Conservation (phyloP, 352 stramenopile genomes). For the Pythium phragmitis region DNA sequence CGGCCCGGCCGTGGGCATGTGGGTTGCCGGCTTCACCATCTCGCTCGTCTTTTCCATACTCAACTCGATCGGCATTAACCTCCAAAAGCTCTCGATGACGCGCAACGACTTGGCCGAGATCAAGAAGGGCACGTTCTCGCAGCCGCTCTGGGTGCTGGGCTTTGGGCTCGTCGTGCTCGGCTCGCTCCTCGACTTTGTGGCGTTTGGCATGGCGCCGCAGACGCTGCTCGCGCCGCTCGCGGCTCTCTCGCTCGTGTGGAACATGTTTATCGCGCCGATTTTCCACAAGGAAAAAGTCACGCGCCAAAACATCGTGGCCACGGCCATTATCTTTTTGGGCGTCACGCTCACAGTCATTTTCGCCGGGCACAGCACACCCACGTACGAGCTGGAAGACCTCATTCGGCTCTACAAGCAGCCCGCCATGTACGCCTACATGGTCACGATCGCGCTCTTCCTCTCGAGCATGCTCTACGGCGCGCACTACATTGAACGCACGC, state of each 20-base stretch:
- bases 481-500: slow-evolving; percentile 71
- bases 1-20: slow-evolving; percentile 76
- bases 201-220: slow-evolving; percentile 90
- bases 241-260: slow-evolving; percentile 89
- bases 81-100: slow-evolving; percentile 90
- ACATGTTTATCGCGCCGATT: slow-evolving; percentile 89
- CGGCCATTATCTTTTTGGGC: slow-evolving; percentile 86
- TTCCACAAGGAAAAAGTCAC: slow-evolving; percentile 91
- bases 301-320: slow-evolving; percentile 75
- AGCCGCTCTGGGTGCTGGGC: slow-evolving; percentile 89
- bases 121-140: slow-evolving; percentile 77
- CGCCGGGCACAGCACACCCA: slow-evolving; percentile 78
- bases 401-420: slow-evolving; percentile 77
- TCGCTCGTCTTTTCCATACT: slow-evolving; percentile 87
- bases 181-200: slow-evolving; percentile 89
- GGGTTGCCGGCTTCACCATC: slow-evolving; percentile 85
- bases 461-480: slow-evolving; percentile 54
- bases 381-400: slow-evolving; percentile 86
- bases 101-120: slow-evolving; percentile 61
- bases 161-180: slow-evolving; percentile 81
- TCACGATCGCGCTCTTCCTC: slow-evolving; percentile 72
- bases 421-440: slow-evolving; percentile 84
- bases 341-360: slow-evolving; percentile 90
- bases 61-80: slow-evolving; percentile 89
- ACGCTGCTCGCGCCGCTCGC: slow-evolving; percentile 88